phyloP scores from a whole-genome alignment of 106 monocot genomes.

The Acorus calamus region DNA sequence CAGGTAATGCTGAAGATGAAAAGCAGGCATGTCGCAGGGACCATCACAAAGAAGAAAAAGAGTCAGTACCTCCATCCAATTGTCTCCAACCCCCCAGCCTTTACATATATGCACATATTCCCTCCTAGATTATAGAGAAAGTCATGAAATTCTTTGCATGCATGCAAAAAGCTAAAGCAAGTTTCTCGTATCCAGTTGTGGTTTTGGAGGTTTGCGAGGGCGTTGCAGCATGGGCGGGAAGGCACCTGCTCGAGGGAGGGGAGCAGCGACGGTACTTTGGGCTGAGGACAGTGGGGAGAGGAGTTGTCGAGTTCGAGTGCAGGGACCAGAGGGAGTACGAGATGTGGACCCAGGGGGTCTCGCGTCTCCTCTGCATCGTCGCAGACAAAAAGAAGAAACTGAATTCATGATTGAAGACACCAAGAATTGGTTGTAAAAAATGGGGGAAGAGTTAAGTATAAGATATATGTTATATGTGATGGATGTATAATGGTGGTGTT shows the following conservation, averaged over 20 bases:
- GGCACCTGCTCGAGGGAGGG: slow-evolving; percentile 70
- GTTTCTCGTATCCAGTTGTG: slow-evolving; percentile 36
- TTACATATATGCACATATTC: no score
- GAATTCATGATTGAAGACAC: no score
- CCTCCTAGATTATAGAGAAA: no score
- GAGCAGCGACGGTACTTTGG: slow-evolving; percentile 88
- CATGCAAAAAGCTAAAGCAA: no score
- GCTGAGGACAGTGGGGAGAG: slow-evolving; percentile 52
- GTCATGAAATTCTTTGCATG: no score
- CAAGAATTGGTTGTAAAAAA: no score
- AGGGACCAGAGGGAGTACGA: slow-evolving; percentile 63
- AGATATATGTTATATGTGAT: no score
- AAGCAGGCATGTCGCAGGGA: slow-evolving; percentile 83
- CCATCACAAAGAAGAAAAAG: slow-evolving; percentile 97
- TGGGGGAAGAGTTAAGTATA: no score
- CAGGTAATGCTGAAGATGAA: slow-evolving; percentile 97
- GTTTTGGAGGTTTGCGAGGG: slow-evolving; percentile 60
- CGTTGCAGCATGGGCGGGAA: slow-evolving; percentile 69
- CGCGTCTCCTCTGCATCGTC: slow-evolving; percentile 45
- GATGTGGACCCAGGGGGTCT: slow-evolving; percentile 79
- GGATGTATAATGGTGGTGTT: no score
- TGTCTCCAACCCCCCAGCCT: neutral
- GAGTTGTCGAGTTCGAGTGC: slow-evolving; percentile 92
- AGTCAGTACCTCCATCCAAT: slow-evolving; percentile 25
- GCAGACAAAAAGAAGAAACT: slow-evolving; percentile 17